Base-by-base conservation (phyloP, 164 flowering plant genomes). In the Umbellularia californica region DNA sequence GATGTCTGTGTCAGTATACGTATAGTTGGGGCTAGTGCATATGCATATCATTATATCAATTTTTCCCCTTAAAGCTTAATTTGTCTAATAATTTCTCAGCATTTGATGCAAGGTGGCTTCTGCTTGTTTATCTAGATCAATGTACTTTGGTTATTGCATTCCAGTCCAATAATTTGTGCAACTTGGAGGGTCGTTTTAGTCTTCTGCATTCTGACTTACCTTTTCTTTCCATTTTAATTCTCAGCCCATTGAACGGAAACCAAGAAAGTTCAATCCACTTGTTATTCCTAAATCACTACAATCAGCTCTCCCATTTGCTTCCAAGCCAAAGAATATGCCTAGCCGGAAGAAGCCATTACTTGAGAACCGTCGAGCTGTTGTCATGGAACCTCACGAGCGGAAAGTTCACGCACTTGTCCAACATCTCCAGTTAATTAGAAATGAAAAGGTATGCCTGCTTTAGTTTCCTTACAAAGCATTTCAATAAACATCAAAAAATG, bases 191-290 rank as follows among this genome's bases (percentile, higher is more conserved):
- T 15, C n/a, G 28, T 64, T 22, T 4, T 64, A 24, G 67, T 22
- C 23, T 64, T 52, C 24, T 24, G 13, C 65, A 51, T 70, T 13
- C 51, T 41, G 2, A 47, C 50, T 35, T 15, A 20, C 69, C 15
- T 27, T 35, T 19, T 70, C 6, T 64, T 75, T 2, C 50, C 51
- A 58, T 47, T 65, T 2, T 30, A 47, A 25, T 70, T 64, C 3
- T 10, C 86, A 95, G 99, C 86, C 90, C 75, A 86, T 95, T 78
- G 99, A 91, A 78, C 87, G 98, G 77, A 90, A 86, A 81, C 85
- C 71, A n/a, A 88, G 79, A 88, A 95, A 93, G 85, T 95, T 92
- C 90, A 95, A 93, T 75, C 93, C 97, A 12, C 20, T 93, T 80
- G 90, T 88, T 47, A 88, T 95, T 30, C 92, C 99, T 20, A 90